Evolutionary conservation across 1,139 yeast species (phyloP).

Genomic region (Candida smagusa): DNA sequence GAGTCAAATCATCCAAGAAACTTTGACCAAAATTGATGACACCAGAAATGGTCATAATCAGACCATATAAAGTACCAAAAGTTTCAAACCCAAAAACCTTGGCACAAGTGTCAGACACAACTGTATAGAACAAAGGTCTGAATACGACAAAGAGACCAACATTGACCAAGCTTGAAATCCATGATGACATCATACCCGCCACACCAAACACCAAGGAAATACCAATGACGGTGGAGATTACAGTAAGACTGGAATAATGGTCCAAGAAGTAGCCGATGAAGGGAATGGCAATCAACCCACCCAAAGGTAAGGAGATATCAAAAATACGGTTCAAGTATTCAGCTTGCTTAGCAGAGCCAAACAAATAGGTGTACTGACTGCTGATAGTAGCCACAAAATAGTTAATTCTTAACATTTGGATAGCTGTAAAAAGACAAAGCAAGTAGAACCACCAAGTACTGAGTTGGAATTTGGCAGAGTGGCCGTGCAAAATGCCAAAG

Average conservation of each 20-base stretch:
- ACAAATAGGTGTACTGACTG: slow-evolving; percentile 42
- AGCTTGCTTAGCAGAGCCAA: slow-evolving; percentile 27
- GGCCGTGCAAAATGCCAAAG: slow-evolving; percentile 44
- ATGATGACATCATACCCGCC: slow-evolving; percentile 33
- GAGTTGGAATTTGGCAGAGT: slow-evolving; percentile 38
- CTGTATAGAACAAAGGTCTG: slow-evolving; percentile 45
- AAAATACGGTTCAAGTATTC: slow-evolving; percentile 33
- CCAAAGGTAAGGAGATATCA: slow-evolving; percentile 45
- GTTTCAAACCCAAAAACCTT: slow-evolving; percentile 49
- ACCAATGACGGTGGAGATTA: slow-evolving; percentile 26
- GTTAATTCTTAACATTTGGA: slow-evolving; percentile 44
- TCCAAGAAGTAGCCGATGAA: slow-evolving; percentile 42
- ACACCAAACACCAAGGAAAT: slow-evolving; percentile 36
- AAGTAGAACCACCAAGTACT: slow-evolving; percentile 43
- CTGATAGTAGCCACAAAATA: slow-evolving; percentile 47
- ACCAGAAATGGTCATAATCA: slow-evolving; percentile 42
- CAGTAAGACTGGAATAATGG: slow-evolving; percentile 32
- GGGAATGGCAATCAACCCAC: slow-evolving; percentile 43
- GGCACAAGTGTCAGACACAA: slow-evolving; percentile 44
- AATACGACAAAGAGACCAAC: slow-evolving; percentile 39
- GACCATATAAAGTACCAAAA: slow-evolving; percentile 46
- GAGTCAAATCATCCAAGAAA: slow-evolving; percentile 38
- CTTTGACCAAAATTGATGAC: slow-evolving; percentile 37
- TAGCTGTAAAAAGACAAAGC: slow-evolving; percentile 36
- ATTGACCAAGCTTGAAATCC: slow-evolving; percentile 29